Evolutionary conservation across 768 basidiomycete species (phyloP), one percentile per base, ranked within the genome.

Genomic region (Hericium alpestre): DNA sequence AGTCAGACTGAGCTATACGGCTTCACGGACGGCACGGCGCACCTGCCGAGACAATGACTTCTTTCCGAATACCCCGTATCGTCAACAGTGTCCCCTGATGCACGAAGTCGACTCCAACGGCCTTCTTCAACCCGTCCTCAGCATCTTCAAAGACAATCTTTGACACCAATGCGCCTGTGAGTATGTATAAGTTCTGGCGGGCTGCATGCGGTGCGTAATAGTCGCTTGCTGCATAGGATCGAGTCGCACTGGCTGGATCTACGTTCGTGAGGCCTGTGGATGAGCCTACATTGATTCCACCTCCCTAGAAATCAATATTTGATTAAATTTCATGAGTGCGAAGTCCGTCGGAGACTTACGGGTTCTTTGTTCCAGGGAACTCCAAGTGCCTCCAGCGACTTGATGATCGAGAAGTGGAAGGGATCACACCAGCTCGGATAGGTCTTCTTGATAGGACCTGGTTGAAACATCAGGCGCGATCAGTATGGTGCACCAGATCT

Each of bases 141-240:
- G 20, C 20, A 11, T 41, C 15, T 23, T 54, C 54, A 40, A 54
- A 20, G n/a, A 54, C 13, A 9, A 46, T 20, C 43, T 46, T 46
- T 15, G 43, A 46, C 6, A 46, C 43, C 43, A 46, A 10, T 46
- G 15, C 43, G 16, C 43, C 43, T 5, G 66, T 63, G 13, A 72
- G 59, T 3, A 71, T 65, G 13, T 59, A 56, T 1, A 73, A 59
- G 57, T 72, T 73, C 37, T 38, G 38, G 4, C 72, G 61, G 8
- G 55, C 41, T 20, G 59, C 43, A 52, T 67, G 68, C 10, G 70
- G 69, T n/a, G 56, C 51, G 55, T 66, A 68, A 56, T 70, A 72
- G 0, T 61, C 67, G 3, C 63, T 57, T 4, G 62, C 61, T 13
- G 71, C 59, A 55, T 69, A 69, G 10, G 65, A 66, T 1, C 71